A percentile compares a stretch with the other conserved stretches of the same genome.
Evolutionary conservation across 139 green algal genomes (phyloP).

Genomic region (Chlamydomonas sp.): DNA sequence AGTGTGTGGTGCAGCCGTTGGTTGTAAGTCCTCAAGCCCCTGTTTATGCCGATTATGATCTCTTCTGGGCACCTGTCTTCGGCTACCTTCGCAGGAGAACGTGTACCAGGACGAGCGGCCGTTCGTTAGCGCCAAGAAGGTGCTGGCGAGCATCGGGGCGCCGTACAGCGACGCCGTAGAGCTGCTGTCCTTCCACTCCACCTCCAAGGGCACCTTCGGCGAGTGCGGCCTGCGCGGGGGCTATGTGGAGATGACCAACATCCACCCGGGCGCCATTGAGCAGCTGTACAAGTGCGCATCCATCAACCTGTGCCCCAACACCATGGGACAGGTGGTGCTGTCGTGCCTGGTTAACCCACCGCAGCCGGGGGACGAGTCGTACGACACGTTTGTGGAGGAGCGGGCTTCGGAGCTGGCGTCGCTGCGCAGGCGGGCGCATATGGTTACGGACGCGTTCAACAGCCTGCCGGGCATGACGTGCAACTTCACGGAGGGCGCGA

Average conservation of each 20-base stretch:
- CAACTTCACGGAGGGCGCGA: conserved; percentile 89
- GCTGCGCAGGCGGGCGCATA: conserved; percentile 73
- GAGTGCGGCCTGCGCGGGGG: conserved; percentile 86
- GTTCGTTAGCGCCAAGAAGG: conserved; percentile 89
- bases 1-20: no score
- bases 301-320: conserved; percentile 89
- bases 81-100: conserved; percentile 29
- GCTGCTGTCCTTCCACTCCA: conserved; percentile 85
- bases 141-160: conserved; percentile 78
- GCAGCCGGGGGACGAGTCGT: conserved; percentile 73
- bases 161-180: conserved; percentile 67
- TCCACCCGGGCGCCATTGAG: conserved; percentile 79
- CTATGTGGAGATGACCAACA: conserved; percentile 90
- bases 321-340: conserved; percentile 80
- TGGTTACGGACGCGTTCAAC: conserved; percentile 89
- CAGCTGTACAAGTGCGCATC: conserved; percentile 90
- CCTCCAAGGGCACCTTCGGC: conserved; percentile 81
- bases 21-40: no score
- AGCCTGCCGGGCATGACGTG: conserved; percentile 80
- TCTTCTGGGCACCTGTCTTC: neutral
- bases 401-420: conserved; percentile 44
- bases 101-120: conserved; percentile 77
- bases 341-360: conserved; percentile 86
- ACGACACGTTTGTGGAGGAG: conserved; percentile 60
- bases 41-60: no score